Evolutionary conservation across 2,329 filamentous ascomycete species (phyloP), one percentile per base, ranked within the genome.

Genomic region (Pseudogymnoascus sp.): DNA sequence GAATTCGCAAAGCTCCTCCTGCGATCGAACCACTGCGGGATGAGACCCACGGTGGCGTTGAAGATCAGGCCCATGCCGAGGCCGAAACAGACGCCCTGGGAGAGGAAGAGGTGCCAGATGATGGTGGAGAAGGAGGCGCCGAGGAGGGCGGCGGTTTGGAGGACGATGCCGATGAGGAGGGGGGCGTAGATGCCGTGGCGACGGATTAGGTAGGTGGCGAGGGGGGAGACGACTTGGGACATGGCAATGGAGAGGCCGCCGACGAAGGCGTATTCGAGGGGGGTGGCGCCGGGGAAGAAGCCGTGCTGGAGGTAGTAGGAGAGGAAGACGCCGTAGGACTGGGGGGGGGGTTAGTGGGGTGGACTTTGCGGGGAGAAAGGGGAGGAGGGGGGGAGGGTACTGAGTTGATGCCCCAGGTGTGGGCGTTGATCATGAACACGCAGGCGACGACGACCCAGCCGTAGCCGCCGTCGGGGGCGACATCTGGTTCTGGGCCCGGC

Each of bases 91-190:
- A 92, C 71, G 2, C 90, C 89, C 69, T 92, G 90, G 3, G 81
- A 82, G 0, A 92, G 79, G 62, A 91, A 85, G 0, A 93, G 78
- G 29, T 92, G 89, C 87, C 88, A 92, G 63, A 90, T 85, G 61
- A 82, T 71, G 6, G 71, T 76, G 0, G 86, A 82, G 68, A 91
- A 91, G 12, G 84, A 87, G 6, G 89, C 88, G 2, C 82, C 83
- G 59, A 91, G 82, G 66, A 92, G 81, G 39, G 83, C 85, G 6
- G 77, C 73, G 59, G 85, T 80, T 72, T 90, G 83, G 58, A 91
- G 76, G 0, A 83, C 72, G 1, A 85, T 79, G 10, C 89, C 89
- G 14, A 85, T 72, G 38, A 87, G 78, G 26, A 92, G 79, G 0
- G 84, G 86, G 0, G 76, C 77, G 33, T 80, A 81, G 0, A 87